Evolutionary conservation across 352 stramenopile genomes (phyloP), one percentile per base, ranked within the genome.

Genomic region (Thraustotheca clavata): DNA sequence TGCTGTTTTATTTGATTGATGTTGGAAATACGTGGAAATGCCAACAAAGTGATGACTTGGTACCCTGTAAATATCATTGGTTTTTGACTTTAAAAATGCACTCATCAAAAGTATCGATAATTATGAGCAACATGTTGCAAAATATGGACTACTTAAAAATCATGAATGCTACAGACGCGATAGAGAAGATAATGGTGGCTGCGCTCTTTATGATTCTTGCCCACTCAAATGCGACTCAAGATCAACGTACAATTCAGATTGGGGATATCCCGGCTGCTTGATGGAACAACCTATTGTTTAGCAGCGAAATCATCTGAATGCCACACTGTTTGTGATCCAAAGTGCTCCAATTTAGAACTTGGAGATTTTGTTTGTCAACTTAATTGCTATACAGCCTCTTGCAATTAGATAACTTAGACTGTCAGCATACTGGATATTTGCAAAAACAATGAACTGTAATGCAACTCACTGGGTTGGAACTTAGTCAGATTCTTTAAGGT

Each of bases 1-100:
- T 97, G 20, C 87, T 96, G 67, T 76, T 89, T 67, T 88, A 97
- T 68, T 67, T 97, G 49, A 76, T 76, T 46, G 75, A 77, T n/a
- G 73, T 96, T 67, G 88, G 83, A n/a, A n/a, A n/a, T n/a, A n/a
- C n/a, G n/a, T n/a, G n/a, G n/a, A n/a, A n/a, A n/a, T n/a, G n/a
- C n/a, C n/a, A n/a, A n/a, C n/a, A n/a, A n/a, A n/a, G n/a, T n/a
- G n/a, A n/a, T n/a, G n/a, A n/a, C n/a, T n/a, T n/a, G 38, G 16
- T 20, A 20, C 38, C 38, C 38, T 43, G 16, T 43, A 43, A 43
- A 43, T 43, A 20, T 16, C 38, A 43, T 20, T 43, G 38, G 38
- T 43, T 43, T 43, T 43, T 43, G 38, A 43, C 38, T 18, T 43
- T 43, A n/a, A n/a, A n/a, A n/a, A n/a, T n/a, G n/a, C n/a, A n/a